phyloP scores from a whole-genome alignment of 2,329 filamentous ascomycete species.

The Rutstroemia sp. region DNA sequence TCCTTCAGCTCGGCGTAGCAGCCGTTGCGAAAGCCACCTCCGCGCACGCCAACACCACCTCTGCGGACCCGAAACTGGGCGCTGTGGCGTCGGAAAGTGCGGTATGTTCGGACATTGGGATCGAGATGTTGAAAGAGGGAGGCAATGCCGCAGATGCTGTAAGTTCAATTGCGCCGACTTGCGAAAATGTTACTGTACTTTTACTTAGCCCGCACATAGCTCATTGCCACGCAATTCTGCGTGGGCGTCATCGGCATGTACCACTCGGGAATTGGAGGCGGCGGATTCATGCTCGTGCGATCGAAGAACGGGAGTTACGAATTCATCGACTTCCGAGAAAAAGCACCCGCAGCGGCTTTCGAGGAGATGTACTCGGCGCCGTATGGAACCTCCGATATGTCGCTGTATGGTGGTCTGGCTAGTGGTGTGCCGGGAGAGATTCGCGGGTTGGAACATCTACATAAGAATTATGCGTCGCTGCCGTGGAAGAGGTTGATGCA shows the following conservation, averaged over 20 bases:
- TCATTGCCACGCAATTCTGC: conserved; percentile 46
- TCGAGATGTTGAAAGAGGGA: conserved; percentile 51
- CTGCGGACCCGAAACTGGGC: conserved; percentile 33
- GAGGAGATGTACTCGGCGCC: conserved; percentile 57
- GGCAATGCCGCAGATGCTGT: conserved; percentile 50
- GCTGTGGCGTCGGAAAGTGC: conserved; percentile 64
- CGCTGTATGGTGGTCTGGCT: conserved; percentile 50
- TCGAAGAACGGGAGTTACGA: conserved; percentile 54
- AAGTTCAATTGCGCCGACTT: not conserved
- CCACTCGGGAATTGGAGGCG: conserved; percentile 56
- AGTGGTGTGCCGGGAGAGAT: conserved; percentile 46
- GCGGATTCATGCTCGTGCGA: conserved; percentile 59
- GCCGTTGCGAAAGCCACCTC: not conserved
- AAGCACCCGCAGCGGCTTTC: conserved; percentile 51
- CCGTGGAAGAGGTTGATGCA: conserved; percentile 48
- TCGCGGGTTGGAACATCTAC: conserved; percentile 31
- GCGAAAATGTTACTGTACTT: not conserved
- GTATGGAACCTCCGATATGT: conserved; percentile 39
- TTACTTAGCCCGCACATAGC: conserved; percentile 26
- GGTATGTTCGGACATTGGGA: conserved; percentile 63
- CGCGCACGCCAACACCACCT: not conserved
- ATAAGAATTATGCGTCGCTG: conserved; percentile 42
- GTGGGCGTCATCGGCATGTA: conserved; percentile 47
- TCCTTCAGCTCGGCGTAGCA: not conserved
- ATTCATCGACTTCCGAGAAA: conserved; percentile 63